Evolutionary conservation across 2,329 filamentous ascomycete species (phyloP).

Genomic region (Magnaporthiopsis incrustans): DNA sequence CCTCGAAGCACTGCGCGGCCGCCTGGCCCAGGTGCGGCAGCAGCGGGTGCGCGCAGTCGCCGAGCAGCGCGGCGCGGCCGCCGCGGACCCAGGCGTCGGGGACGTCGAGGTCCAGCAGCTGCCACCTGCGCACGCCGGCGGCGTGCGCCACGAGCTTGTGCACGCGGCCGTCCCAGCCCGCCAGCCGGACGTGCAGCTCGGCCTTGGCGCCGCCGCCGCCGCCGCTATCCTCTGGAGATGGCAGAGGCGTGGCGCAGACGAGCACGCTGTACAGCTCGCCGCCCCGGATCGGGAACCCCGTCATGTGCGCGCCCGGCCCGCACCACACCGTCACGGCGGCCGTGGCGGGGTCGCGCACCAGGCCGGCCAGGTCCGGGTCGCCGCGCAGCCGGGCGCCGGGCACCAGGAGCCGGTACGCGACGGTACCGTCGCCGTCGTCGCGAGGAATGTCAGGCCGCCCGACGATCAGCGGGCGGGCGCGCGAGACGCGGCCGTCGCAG

Average conservation of each 20-base stretch:
- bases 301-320: conserved; percentile 24
- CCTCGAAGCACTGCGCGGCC: conserved; percentile 40
- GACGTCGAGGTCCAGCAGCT: too few relatives aligned
- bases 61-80: conserved; percentile 32
- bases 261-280: conserved; percentile 27
- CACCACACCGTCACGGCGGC: conserved; percentile 23
- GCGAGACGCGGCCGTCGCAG: conserved; percentile 25
- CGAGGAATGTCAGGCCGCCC: conserved; percentile 17
- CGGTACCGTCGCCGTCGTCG: conserved; percentile 21
- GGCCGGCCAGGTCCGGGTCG: conserved; percentile 18
- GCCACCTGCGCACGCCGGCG: too few relatives aligned
- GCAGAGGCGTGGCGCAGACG: conserved; percentile 18
- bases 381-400: conserved; percentile 17
- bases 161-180: conserved; percentile 24
- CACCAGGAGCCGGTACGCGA: conserved; percentile 26
- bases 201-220: conserved; percentile 21
- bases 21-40: conserved; percentile 40
- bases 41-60: conserved; percentile 42
- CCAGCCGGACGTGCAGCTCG: conserved; percentile 27
- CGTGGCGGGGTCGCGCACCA: conserved; percentile 18
- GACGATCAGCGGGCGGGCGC: conserved; percentile 17
- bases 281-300: conserved; percentile 23
- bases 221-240: conserved; percentile 15
- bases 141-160: too few relatives aligned
- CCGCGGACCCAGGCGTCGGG: conserved; percentile 26